Evolutionary conservation across 176 grass and related monocot genomes (phyloP), one percentile per base, ranked within the genome.

Genomic region (Eremochloa ophiuroides): DNA sequence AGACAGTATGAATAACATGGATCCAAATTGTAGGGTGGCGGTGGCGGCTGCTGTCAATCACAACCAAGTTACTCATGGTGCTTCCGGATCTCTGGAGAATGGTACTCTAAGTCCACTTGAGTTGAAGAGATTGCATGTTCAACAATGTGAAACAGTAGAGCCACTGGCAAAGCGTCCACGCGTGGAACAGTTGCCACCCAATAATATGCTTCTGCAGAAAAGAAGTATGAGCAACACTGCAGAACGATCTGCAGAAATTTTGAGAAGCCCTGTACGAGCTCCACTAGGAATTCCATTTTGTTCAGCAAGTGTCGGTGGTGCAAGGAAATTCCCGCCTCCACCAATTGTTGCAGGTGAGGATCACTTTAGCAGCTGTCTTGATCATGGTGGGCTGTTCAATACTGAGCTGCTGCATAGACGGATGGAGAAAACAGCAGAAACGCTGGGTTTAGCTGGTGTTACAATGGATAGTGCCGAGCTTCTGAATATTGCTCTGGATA

Each of bases 221-320:
- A 87, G 43, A 85, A 62, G 55, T 44, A 51, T 87, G 81, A 89
- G 50, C 16, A 47, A 39, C 50, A 44, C 67, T 68, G 50, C 84
- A 30, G 79, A 58, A 22, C 39, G 13, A 67, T 83, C 88, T 69
- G 69, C 50, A 56, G 74, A 73, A n/a, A 71, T 69, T 17, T 69
- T 69, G 67, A 80, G 50, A 88, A 50, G 77, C 78, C 92, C 89
- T 58, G 73, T 90, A 31, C 64, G 38, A 6, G 87, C 88, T 81
- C 95, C 95, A 55, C 82, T 91, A 68, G 92, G 92, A 69, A 86
- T 91, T 73, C 90, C 95, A 3, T 93, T 91, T 71, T 97, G 91
- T 87, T 75, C 86, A 35, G 83, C 80, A 34, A 93, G 91, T 76
- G 51, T 86, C 6, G 88, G 91, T 48, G 88, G 94, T 41, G 67